Evolutionary conservation across 768 basidiomycete genomes (phyloP).

Genomic region (Lactifluus echinatus): DNA sequence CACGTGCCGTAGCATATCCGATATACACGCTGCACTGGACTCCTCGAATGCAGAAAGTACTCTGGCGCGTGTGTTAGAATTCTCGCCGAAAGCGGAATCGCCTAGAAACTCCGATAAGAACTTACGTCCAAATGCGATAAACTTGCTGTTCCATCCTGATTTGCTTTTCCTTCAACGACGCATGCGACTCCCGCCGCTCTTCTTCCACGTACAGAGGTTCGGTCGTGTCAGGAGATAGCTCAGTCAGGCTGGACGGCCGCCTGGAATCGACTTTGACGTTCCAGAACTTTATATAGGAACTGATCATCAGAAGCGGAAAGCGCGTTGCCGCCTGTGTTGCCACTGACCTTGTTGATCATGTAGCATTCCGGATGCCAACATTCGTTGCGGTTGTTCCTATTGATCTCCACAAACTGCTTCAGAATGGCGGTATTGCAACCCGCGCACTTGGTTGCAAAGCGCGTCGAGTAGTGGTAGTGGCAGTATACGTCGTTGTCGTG

Average conservation of each 20-base stretch:
- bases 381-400: constrained; percentile 95
- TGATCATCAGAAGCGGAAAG: constrained; percentile 10
- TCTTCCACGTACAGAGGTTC: constrained; percentile 62
- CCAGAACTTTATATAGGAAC: constrained; percentile 67
- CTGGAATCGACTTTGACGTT: constrained; percentile 88
- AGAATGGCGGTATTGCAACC: constrained; percentile 96
- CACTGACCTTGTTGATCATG: constrained; percentile 93
- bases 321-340: neutral
- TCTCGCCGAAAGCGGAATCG: neutral
- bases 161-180: constrained; percentile 82
- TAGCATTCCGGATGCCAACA: constrained; percentile 99
- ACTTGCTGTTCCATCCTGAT: constrained; percentile 94
- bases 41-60: constrained; percentile 98
- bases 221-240: constrained; percentile 22
- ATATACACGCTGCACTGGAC: constrained; percentile 98
- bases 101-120: constrained; percentile 19
- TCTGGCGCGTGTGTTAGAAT: constrained; percentile 30
- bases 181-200: constrained; percentile 70
- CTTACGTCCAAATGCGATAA: constrained; percentile 97
- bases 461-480: constrained; percentile 98
- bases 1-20: constrained; percentile 96
- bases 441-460: constrained; percentile 97
- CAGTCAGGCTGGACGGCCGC: constrained; percentile 50
- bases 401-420: constrained; percentile 99
- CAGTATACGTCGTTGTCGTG: constrained; percentile 97